Percentiles rank a stretch among this genome's conserved stretches.
Evolutionary conservation across 2,329 filamentous ascomycete genomes (phyloP).

Genomic region (Neoscytalidium dimidiatum): DNA sequence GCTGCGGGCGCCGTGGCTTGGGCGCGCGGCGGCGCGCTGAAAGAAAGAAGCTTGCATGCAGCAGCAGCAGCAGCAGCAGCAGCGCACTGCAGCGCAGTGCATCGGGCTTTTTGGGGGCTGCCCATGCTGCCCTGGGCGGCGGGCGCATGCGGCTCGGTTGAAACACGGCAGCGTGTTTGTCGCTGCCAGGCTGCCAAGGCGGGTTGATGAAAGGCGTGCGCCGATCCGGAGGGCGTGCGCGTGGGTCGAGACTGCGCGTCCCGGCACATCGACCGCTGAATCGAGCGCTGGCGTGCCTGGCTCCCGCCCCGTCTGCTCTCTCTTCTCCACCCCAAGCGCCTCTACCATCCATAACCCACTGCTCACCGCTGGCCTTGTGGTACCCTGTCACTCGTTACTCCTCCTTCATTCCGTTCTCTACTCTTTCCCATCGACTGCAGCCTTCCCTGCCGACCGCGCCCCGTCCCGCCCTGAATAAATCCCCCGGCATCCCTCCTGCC

Average conservation of each 20-base stretch:
- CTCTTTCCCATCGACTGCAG: neutral
- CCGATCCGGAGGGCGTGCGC: conserved; percentile 15
- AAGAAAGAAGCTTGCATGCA: conserved; percentile 11
- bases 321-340: conserved; percentile 13
- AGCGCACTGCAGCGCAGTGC: no score
- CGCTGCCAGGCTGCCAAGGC: neutral
- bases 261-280: conserved; percentile 10
- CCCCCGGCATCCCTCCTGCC: conserved; percentile 1
- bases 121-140: no score
- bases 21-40: neutral
- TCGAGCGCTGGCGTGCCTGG: conserved; percentile 14
- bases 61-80: no score
- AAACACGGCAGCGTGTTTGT: conserved; percentile 13
- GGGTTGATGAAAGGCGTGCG: conserved; percentile 16
- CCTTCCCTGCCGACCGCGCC: neutral
- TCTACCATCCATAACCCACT: conserved; percentile 12
- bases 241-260: conserved; percentile 18
- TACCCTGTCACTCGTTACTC: conserved; percentile 17
- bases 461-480: conserved; percentile 11
- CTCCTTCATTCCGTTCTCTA: conserved; percentile 13
- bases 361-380: conserved; percentile 14
- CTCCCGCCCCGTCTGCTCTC: conserved; percentile 10
- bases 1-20: neutral
- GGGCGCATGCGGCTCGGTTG: conserved; percentile 16
- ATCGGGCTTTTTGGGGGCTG: no score